These are phyloP conservation scores for Detonula confervacea DNA, from an alignment of 352 stramenopile genomes.

Conservation along the genomic window DNA sequence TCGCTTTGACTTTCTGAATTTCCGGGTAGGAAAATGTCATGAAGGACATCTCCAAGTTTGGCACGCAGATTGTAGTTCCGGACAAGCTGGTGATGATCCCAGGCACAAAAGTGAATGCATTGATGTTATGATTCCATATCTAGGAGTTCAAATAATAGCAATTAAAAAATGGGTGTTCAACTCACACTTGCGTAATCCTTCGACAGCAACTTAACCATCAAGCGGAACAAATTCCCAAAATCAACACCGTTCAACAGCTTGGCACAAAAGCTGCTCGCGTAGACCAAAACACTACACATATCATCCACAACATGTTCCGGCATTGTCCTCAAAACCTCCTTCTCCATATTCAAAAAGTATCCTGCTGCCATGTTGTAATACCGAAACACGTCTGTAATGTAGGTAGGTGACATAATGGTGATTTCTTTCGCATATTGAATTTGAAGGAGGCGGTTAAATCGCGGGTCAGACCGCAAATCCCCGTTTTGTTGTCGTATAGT, in stretches of 20 bases:
- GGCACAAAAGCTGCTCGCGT: constrained; percentile 88
- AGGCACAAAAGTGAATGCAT: constrained; percentile 6
- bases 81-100: constrained; percentile 49
- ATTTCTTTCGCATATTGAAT: constrained; percentile 80
- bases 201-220: constrained; percentile 92
- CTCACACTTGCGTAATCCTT: constrained; percentile 75
- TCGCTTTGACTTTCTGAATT: constrained; percentile 86
- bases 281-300: constrained; percentile 91
- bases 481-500: constrained; percentile 62
- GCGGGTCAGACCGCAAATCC: constrained; percentile 66
- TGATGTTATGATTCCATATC: constrained; percentile 12
- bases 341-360: constrained; percentile 72
- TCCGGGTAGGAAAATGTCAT: constrained; percentile 94
- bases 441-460: constrained; percentile 73
- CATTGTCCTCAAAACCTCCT: constrained; percentile 86
- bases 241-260: constrained; percentile 89
- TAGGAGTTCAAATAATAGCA: too few species aligned
- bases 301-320: constrained; percentile 97
- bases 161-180: constrained; percentile 18
- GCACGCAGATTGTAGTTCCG: constrained; percentile 91
- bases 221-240: constrained; percentile 89
- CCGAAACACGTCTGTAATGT: constrained; percentile 71
- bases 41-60: constrained; percentile 95
- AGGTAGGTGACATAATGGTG: constrained; percentile 69
- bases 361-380: constrained; percentile 82